Evolutionary conservation across 2,329 filamentous ascomycete genomes (phyloP).

Genomic region (Bipolaris oryzae): DNA sequence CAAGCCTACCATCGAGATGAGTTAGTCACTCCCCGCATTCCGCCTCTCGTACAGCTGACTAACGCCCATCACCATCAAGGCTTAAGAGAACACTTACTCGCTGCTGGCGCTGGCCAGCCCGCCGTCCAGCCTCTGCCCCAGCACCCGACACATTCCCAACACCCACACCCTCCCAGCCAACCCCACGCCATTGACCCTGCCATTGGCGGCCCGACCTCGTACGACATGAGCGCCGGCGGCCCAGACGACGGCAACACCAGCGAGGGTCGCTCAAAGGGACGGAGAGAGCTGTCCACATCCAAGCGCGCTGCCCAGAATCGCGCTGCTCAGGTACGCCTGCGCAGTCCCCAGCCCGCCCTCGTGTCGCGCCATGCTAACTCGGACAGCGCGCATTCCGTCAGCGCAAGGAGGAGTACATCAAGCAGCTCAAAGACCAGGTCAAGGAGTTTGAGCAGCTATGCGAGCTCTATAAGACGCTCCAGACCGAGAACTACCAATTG

Average conservation of each 20-base stretch:
- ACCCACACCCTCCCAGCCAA: constrained; percentile 50
- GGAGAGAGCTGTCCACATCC: constrained; percentile 90
- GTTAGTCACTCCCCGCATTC: constrained; percentile 39
- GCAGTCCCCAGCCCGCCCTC: not conserved
- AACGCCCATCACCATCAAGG: constrained; percentile 52
- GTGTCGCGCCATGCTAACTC: constrained; percentile 28
- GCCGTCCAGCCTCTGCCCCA: constrained; percentile 42
- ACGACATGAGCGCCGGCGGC: constrained; percentile 56
- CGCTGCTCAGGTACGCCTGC: constrained; percentile 79
- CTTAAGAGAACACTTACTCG: constrained; percentile 68
- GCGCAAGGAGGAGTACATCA: constrained; percentile 97
- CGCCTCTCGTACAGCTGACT: constrained; percentile 36
- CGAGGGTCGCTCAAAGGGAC: constrained; percentile 64
- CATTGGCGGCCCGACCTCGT: constrained; percentile 57
- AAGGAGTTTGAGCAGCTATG: constrained; percentile 79
- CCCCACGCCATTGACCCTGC: constrained; percentile 64
- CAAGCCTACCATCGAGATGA: constrained; percentile 52
- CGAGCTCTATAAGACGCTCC: constrained; percentile 76
- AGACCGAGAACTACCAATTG: constrained; percentile 86
- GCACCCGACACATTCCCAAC: constrained; percentile 37
- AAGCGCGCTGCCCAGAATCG: constrained; percentile 97
- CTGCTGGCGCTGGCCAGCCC: constrained; percentile 55
- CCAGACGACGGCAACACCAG: constrained; percentile 54
- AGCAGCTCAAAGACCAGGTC: constrained; percentile 93
- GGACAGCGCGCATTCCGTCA: constrained; percentile 90